phyloP scores from a whole-genome alignment of 73 alveolate species.

The Tetrahymena borealis region DNA sequence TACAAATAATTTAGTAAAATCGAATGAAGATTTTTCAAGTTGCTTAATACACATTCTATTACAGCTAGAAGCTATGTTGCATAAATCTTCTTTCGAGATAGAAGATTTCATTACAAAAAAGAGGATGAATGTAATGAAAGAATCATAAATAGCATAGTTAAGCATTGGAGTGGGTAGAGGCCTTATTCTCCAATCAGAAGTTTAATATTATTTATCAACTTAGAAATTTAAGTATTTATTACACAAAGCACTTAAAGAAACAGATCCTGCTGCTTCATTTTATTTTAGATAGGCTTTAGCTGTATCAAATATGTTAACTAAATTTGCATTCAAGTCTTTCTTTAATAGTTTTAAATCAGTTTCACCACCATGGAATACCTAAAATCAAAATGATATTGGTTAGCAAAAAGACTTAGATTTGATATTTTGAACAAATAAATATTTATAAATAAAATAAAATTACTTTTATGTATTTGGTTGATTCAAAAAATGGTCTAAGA shows the following conservation, averaged over 20 bases:
- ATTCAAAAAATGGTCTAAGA: background rate
- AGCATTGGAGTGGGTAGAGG: conserved; percentile 21
- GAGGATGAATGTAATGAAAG: background rate
- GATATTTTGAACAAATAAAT: no score
- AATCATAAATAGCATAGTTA: conserved; percentile 22
- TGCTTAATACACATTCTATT: background rate
- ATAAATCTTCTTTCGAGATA: background rate
- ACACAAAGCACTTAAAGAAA: conserved; percentile 2
- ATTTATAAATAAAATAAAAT: no score
- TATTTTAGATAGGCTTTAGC: conserved; percentile 6
- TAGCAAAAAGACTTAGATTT: no score
- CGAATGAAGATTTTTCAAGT: background rate
- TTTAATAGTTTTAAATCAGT: background rate
- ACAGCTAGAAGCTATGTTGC: background rate
- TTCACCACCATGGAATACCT: conserved; percentile 27
- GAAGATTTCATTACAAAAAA: background rate
- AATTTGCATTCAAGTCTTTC: background rate
- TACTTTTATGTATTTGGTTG: background rate
- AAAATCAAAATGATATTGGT: no score
- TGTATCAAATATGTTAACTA: conserved; percentile 10
- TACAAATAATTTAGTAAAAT: background rate
- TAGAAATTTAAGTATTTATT: background rate
- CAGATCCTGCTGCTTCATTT: background rate
- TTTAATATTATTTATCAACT: conserved; percentile 10
- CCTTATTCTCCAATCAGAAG: conserved; percentile 46